Conservation (phyloP, 202 grass and related monocot species). For the Panicum virgatum region DNA sequence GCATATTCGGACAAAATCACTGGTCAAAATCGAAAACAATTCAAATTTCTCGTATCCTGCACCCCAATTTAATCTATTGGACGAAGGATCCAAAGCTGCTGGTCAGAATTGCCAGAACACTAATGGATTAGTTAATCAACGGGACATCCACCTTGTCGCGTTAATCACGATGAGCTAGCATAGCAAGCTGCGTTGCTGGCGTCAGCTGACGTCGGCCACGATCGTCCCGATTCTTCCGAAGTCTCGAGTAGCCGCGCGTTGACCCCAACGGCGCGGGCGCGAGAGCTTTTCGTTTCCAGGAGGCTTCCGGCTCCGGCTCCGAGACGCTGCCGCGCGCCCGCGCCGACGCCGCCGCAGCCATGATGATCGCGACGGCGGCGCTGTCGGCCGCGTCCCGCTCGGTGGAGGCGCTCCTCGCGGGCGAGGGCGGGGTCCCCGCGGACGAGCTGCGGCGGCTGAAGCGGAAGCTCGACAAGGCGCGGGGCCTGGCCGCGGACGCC, state of each 20-base stretch:
- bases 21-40: not conserved
- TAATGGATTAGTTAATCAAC: not conserved
- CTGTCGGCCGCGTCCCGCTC: conserved; percentile 20
- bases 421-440: not conserved
- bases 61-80: too few species aligned
- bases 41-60: not conserved
- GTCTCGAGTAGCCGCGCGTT: not conserved
- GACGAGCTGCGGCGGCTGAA: conserved; percentile 41
- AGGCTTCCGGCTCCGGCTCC: not conserved
- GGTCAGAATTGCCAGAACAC: not conserved
- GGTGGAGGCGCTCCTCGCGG: conserved; percentile 13
- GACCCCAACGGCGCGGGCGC: not conserved
- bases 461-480: conserved; percentile 14
- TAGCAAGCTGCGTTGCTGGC: not conserved
- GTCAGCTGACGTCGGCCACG: not conserved
- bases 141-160: not conserved
- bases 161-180: not conserved
- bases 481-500: conserved; percentile 16
- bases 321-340: not conserved
- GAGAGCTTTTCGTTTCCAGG: not conserved
- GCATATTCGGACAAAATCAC: not conserved
- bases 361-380: conserved; percentile 41
- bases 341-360: conserved; percentile 6
- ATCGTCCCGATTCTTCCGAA: not conserved
- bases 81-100: not conserved